Conservation (phyloP, 139 green algal genomes). For the Coelastrella sp. region DNA sequence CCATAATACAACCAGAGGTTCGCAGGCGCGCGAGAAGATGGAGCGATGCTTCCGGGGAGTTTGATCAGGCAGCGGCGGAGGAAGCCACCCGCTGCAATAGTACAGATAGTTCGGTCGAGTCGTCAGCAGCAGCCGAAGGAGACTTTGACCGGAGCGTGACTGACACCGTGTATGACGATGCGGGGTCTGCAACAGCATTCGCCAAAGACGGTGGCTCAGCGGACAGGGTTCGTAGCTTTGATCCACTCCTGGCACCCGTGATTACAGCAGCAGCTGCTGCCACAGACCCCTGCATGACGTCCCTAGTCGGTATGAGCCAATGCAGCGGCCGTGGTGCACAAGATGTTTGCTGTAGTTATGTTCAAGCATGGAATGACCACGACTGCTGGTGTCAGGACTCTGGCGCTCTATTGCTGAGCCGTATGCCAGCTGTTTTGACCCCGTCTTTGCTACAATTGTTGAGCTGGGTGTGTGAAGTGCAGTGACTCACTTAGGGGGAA, state of each 20-base stretch:
- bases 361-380: constrained; percentile 12
- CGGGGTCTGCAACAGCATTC: too few species aligned
- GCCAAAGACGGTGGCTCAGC: too few species aligned
- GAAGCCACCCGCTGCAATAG: not conserved
- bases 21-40: not conserved
- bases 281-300: not conserved
- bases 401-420: not conserved
- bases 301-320: constrained; percentile 20
- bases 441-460: constrained; percentile 10
- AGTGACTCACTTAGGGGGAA: not conserved
- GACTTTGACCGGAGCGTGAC: too few species aligned
- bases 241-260: not conserved
- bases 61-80: not conserved
- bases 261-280: not conserved
- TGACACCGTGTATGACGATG: too few species aligned
- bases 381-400: not conserved
- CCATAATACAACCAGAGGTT: not conserved
- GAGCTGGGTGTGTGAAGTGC: constrained; percentile 27
- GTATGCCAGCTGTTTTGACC: constrained; percentile 14
- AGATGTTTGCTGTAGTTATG: constrained; percentile 16
- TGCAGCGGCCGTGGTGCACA: not conserved
- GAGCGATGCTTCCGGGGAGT: not conserved
- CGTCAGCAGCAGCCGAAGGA: not conserved
- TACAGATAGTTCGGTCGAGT: not conserved
- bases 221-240: too few species aligned